phyloP scores from a whole-genome alignment of 2,329 filamentous ascomycete species.

The Teratosphaeria zuluensis region DNA sequence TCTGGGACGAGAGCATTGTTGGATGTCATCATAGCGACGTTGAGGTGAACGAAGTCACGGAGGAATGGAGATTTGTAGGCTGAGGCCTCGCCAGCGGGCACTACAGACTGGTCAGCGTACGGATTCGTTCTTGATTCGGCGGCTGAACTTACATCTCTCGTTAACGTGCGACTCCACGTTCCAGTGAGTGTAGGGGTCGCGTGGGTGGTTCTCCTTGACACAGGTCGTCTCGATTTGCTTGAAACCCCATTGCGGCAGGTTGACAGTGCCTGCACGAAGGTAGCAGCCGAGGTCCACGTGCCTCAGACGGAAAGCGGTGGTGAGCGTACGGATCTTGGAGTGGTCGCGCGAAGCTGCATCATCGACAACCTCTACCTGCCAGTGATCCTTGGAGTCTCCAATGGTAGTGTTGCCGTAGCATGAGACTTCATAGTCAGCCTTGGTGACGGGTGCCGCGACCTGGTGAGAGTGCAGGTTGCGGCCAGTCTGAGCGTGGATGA shows the following conservation, averaged over 20 bases:
- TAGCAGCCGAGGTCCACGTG: slow-evolving; percentile 82
- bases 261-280: slow-evolving; percentile 86
- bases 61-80: slow-evolving; percentile 95
- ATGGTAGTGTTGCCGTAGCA: slow-evolving; percentile 92
- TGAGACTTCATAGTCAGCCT: slow-evolving; percentile 86
- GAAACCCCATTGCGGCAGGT: slow-evolving; percentile 98
- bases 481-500: slow-evolving; percentile 91
- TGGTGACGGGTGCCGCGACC: slow-evolving; percentile 78
- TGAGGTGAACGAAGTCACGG: slow-evolving; percentile 94
- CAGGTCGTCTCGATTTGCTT: slow-evolving; percentile 98
- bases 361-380: slow-evolving; percentile 82
- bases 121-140: neutral
- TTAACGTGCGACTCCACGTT: slow-evolving; percentile 95
- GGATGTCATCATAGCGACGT: slow-evolving; percentile 99
- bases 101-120: slow-evolving; percentile 50
- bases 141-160: slow-evolving; percentile 64
- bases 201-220: slow-evolving; percentile 82
- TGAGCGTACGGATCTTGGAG: slow-evolving; percentile 79
- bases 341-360: slow-evolving; percentile 82
- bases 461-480: slow-evolving; percentile 95
- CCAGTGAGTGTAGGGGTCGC: slow-evolving; percentile 95
- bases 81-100: slow-evolving; percentile 78
- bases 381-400: slow-evolving; percentile 96
- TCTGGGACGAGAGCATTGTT: slow-evolving; percentile 98
- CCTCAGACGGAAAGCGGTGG: slow-evolving; percentile 81